A percentile compares a stretch with the other conserved stretches of the same genome.
Conservation (phyloP, 768 basidiomycete species). For the Collybia sp. region DNA sequence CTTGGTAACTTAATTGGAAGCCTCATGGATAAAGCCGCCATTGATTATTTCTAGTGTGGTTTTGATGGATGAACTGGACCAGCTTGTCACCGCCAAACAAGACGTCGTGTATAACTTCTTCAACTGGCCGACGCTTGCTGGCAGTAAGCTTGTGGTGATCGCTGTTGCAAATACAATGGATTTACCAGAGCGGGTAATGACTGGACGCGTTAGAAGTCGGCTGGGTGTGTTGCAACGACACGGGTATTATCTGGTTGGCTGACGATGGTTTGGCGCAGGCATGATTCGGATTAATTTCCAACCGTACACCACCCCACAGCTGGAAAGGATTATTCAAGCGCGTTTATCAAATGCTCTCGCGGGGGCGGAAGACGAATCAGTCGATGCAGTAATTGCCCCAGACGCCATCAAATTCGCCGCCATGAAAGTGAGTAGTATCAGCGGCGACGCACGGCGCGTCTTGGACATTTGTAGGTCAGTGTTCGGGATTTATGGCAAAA, state of each 20-base stretch:
- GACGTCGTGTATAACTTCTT: conserved; percentile 99
- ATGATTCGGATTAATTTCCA: conserved; percentile 92
- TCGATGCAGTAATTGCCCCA: conserved; percentile 45
- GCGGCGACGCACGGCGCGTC: conserved; percentile 90
- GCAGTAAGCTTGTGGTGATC: conserved; percentile 88
- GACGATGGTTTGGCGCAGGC: conserved; percentile 36
- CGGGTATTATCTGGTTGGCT: background rate
- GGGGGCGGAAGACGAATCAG: conserved; percentile 41
- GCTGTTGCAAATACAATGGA: conserved; percentile 99
- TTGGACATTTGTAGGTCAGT: conserved; percentile 86
- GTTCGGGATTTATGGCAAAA: background rate
- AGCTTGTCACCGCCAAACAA: conserved; percentile 92
- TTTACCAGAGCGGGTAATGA: conserved; percentile 90
- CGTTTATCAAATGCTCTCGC: conserved; percentile 61
- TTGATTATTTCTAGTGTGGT: conserved; percentile 62
- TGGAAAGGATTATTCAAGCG: conserved; percentile 83
- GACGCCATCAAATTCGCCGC: conserved; percentile 87
- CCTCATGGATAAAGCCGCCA: background rate
- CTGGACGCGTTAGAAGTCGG: conserved; percentile 86
- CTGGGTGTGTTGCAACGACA: conserved; percentile 51
- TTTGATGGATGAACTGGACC: conserved; percentile 98
- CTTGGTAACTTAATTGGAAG: conserved; percentile 61
- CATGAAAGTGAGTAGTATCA: conserved; percentile 64
- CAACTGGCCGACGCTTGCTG: conserved; percentile 94
- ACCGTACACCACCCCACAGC: conserved; percentile 75